Base-by-base conservation (phyloP, 2,329 filamentous ascomycete species). In the Lachnellula willkommii region DNA sequence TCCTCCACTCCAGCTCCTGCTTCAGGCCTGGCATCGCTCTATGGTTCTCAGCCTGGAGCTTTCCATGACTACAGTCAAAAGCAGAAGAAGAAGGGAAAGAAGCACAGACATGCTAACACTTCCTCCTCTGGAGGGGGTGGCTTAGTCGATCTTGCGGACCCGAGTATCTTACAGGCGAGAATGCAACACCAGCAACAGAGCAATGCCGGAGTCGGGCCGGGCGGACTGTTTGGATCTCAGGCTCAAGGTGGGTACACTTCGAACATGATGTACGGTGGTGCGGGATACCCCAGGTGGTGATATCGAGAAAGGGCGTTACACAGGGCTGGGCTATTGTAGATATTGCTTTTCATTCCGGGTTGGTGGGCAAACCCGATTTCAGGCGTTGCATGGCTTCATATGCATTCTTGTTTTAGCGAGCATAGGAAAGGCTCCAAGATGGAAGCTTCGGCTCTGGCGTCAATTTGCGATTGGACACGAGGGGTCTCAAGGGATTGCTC, bases 61-160 rank as follows among this genome's bases (percentile, higher is more conserved):
- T 90, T 90, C 79, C 89, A 92, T 85, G 91, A 95, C 74, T 86
- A 87, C 79, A 88, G 88, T 79, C 87, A 89, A 79, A 95, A 96
- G 87, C 91, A 95, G 84, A 96, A 95, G 88, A 96, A 96, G 85
- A 96, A 96, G 90, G 91, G 91, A 81, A 96, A 96, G 86, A 96
- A 96, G 90, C 93, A 96, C 83, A 95, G 92, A 87, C 92, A 96
- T 87, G 93, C 91, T 94, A 96, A 96, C 90, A 96, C 93, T 93
- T 96, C 92, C 89, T 97, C 93, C 86, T 95, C 91, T 85, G 89
- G 89, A 81, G 92, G 91, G 85, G 90, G 90, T 89, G 92, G 90
- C 81, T 85, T 96, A 93, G 92, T 95, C 81, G 92, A 97, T 95
- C 90, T 96, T 92, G 90, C 89, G 82, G 92, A 97, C 90, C 93